Conservation (phyloP, 2,329 filamentous ascomycete species). For the Colletotrichum chrysophilum region DNA sequence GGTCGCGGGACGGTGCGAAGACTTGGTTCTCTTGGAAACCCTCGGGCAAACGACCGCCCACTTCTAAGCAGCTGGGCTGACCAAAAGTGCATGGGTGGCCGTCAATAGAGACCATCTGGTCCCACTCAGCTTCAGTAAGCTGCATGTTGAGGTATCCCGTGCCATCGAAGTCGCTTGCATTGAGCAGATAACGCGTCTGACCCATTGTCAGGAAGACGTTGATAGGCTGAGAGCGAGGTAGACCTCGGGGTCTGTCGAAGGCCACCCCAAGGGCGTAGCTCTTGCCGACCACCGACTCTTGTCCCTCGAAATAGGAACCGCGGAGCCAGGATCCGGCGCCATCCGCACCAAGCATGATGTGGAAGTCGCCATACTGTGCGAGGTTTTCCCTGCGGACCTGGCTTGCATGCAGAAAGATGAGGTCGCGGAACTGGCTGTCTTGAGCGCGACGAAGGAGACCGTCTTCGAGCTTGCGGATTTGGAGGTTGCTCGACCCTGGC, state of each 20-base stretch:
- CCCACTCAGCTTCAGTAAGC: slow-evolving; percentile 39
- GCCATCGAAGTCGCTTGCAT: slow-evolving; percentile 39
- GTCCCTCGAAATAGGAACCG: slow-evolving; percentile 35
- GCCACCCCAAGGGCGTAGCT: slow-evolving; percentile 32
- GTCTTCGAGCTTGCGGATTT: slow-evolving; percentile 43
- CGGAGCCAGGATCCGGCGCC: slow-evolving; percentile 41
- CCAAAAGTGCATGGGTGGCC: slow-evolving; percentile 38
- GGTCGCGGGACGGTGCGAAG: neutral
- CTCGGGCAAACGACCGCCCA: neutral
- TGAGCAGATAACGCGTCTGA: slow-evolving; percentile 40
- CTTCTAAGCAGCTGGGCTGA: slow-evolving; percentile 31
- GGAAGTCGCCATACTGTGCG: slow-evolving; percentile 36
- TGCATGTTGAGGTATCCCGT: slow-evolving; percentile 31
- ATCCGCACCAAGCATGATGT: slow-evolving; percentile 38
- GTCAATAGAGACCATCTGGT: slow-evolving; percentile 26
- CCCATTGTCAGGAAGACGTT: slow-evolving; percentile 41
- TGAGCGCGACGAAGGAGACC: slow-evolving; percentile 38
- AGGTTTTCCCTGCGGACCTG: slow-evolving; percentile 33
- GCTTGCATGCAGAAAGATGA: slow-evolving; percentile 37
- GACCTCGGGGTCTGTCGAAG: slow-evolving; percentile 29
- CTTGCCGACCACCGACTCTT: slow-evolving; percentile 36
- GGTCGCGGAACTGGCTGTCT: slow-evolving; percentile 31
- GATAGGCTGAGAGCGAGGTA: slow-evolving; percentile 38
- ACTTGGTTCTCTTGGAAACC: neutral
- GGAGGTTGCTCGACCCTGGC: slow-evolving; percentile 41